Conservation (phyloP, 139 green algal species). For the Chlamydomonas incerta region DNA sequence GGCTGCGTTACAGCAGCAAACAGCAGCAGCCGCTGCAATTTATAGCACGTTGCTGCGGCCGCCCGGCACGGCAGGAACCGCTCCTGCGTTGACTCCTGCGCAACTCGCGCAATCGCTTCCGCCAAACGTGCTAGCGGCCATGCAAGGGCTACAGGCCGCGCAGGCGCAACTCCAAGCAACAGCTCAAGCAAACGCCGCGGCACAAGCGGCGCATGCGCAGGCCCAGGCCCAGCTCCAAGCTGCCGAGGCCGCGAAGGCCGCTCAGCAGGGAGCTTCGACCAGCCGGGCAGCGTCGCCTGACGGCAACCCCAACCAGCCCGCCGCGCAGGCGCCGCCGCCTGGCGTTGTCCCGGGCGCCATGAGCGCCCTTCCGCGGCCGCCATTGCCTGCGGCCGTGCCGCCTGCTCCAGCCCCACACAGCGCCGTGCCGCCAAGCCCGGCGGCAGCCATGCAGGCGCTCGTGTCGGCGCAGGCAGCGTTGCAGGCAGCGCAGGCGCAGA, state of each 20-base stretch:
- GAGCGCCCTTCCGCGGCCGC: neutral
- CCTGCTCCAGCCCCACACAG: neutral
- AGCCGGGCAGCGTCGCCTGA: neutral
- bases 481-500: conserved; percentile 36
- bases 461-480: conserved; percentile 17
- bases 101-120: neutral
- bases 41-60: conserved; percentile 26
- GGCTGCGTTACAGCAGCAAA: neutral
- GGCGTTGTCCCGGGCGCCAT: neutral
- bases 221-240: conserved; percentile 34
- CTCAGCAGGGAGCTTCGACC: neutral
- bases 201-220: conserved; percentile 9
- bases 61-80: neutral
- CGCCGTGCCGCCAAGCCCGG: neutral
- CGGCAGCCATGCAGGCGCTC: conserved; percentile 32
- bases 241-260: conserved; percentile 29
- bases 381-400: neutral
- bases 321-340: neutral
- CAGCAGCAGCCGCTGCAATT: conserved; percentile 11
- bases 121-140: conserved; percentile 21
- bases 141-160: conserved; percentile 28
- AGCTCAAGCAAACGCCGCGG: conserved; percentile 23
- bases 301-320: neutral
- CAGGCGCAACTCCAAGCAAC: conserved; percentile 30
- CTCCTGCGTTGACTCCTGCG: neutral